Base-by-base conservation (phyloP, 139 green algal species). In the Microglena sp. region DNA sequence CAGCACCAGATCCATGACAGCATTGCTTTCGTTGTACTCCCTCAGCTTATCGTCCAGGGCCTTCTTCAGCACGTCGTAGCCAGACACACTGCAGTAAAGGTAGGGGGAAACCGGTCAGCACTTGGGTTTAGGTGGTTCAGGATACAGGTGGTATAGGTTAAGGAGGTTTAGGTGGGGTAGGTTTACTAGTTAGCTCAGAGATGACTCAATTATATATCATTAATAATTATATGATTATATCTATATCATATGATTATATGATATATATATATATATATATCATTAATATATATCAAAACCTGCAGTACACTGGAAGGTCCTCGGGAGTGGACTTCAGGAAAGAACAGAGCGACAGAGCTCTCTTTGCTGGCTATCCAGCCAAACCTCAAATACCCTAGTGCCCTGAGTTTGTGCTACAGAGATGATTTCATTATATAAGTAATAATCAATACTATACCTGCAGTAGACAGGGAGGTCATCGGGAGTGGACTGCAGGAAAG, bases 1-100 rank as follows among this genome's bases (percentile, higher is more conserved):
- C 22, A 95, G 76, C 55, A 95, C 87, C 50, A 96, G 73, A 33
- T 94, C 80, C 84, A 91, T 91, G 8, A 84, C 78, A 5, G 86
- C 75, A 69, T 95, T 91, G 60, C 35, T 79, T 33, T 95, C 87
- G 61, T 96, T 96, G 81, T 96, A 92, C 77, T 95, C 89, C 4
- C 66, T 56, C 55, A 96, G 69, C 69, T 86, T 86, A 33, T 89
- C 82, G 27, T 95, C 82, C 58, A 96, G 73, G 22, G 68, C 62
- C 64, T 83, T 86, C 32, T 82, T 80, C 28, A 96, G 73, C 21
- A 58, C 53, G 24, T 78, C 76, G 27, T 66, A 72, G 6, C 36
- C 45, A 58, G 77, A 69, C 55, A 90, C 82, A 28, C 35, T 55
- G 63, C 53, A 81, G 70, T 76, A 82, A 26, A 85, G 1, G 65